Percentiles rank a stretch among this genome's conserved stretches.
These are phyloP conservation scores for Sambucus nigra DNA, from an alignment of 129 eudicot genomes.

Conservation along the genomic window DNA sequence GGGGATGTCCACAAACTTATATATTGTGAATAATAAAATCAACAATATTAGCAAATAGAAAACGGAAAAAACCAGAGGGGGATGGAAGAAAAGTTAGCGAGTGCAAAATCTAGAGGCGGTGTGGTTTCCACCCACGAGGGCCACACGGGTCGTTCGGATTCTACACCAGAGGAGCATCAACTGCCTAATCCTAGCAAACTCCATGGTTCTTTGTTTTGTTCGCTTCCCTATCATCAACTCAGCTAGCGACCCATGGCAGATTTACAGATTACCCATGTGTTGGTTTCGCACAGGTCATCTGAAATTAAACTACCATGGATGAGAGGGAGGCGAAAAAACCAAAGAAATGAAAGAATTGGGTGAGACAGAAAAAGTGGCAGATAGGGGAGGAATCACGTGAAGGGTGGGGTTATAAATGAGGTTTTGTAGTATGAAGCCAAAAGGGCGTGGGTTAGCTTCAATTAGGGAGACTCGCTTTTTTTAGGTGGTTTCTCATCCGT, in stretches of 20 bases:
- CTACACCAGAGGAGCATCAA: conserved; percentile 31
- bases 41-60: too few relatives aligned
- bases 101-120: conserved; percentile 59
- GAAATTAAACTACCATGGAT: conserved; percentile 8
- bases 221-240: not conserved
- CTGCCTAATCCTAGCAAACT: conserved; percentile 28
- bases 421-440: too few relatives aligned
- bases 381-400: conserved; percentile 2
- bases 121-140: conserved; percentile 70
- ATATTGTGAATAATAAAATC: too few relatives aligned
- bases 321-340: not conserved
- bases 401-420: not conserved
- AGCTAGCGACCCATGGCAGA: conserved; percentile 5
- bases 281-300: not conserved
- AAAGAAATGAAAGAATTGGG: not conserved
- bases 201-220: conserved; percentile 20
- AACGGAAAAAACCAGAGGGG: not conserved
- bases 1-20: too few relatives aligned
- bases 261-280: not conserved
- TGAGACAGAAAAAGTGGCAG: not conserved
- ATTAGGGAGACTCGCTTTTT: not conserved
- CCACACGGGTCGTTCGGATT: conserved; percentile 23
- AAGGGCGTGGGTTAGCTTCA: too few relatives aligned
- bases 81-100: conserved; percentile 24
- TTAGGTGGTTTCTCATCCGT: not conserved